phyloP scores from a whole-genome alignment of 1,139 yeast genomes.

The Komagataea norvegica region DNA sequence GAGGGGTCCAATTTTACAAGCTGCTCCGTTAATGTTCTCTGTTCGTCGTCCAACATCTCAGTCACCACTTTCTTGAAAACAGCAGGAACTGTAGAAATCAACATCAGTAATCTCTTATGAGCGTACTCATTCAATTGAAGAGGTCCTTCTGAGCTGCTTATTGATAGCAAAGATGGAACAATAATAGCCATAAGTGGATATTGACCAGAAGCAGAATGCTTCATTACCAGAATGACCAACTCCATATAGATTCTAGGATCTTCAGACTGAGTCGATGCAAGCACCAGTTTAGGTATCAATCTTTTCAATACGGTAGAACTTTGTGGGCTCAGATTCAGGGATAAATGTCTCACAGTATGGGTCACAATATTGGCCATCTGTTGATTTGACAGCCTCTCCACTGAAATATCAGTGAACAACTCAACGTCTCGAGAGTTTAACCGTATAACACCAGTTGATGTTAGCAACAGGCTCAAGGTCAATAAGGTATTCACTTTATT shows the following conservation, averaged over 20 bases:
- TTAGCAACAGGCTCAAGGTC: constrained; percentile 55
- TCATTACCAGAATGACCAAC: constrained; percentile 45
- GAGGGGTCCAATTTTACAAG: constrained; percentile 31
- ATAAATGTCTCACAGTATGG: constrained; percentile 20
- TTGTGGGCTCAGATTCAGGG: constrained; percentile 3
- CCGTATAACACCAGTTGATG: constrained; percentile 44
- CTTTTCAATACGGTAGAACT: constrained; percentile 12
- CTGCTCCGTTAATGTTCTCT: constrained; percentile 38
- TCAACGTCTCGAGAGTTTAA: constrained; percentile 41
- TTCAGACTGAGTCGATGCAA: constrained; percentile 12
- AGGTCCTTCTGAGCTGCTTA: constrained; percentile 1
- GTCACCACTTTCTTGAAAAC: constrained; percentile 52
- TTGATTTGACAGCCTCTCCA: constrained; percentile 18
- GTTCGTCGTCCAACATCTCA: constrained; percentile 33
- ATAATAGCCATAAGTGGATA: constrained; percentile 19
- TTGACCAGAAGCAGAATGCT: constrained; percentile 28
- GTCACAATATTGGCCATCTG: constrained; percentile 21
- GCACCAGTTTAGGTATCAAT: constrained; percentile 16
- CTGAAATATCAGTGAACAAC: constrained; percentile 54
- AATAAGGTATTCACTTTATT: constrained; percentile 30
- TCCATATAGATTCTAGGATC: constrained; percentile 49
- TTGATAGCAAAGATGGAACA: constrained; percentile 20
- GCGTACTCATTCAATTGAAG: constrained; percentile 32
- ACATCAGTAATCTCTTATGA: constrained; percentile 46
- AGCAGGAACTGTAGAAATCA: constrained; percentile 46